Base-by-base conservation (phyloP, 176 grass and related monocot genomes). In the Thalia dealbata region DNA sequence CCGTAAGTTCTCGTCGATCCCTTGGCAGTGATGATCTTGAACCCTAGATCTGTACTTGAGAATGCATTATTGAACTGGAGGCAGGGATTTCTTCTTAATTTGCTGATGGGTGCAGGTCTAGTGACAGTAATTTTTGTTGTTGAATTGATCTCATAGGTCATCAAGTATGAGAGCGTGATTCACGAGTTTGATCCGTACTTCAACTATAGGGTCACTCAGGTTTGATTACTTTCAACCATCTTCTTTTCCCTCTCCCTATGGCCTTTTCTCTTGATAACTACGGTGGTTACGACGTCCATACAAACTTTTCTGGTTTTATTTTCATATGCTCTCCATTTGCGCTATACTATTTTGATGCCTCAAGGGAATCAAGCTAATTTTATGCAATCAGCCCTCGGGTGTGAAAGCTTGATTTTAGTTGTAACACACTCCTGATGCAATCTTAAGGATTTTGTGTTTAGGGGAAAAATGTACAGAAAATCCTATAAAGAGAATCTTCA, bases 121-220 rank as follows among this genome's bases (percentile, higher is more conserved):
- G 2, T 26, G 42, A 9, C n/a, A 38, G 10, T 2, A 30, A 64
- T 70, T 78, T 35, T 38, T 48, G 58, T 59, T 78, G 61, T 75
- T 71, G 58, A 11, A 32, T 67, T 68, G 63, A 60, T 19, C 38
- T 74, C 52, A 68, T 81, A 99, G 95, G 95, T 99, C 3, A 99
- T 99, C 58, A 99, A 95, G 83, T 99, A 99, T 45, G 95, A 99
- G 81, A 99, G 95, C 72, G 95, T 99, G 90, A 99, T 99, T 81
- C 95, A 99, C 76, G 95, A 99, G 77, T 99, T 99, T 81, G 95
- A 99, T 78, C 95, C 95, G 43, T 99, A 99, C 81, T 99, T 99
- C 83, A 99, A 99, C 73, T 99, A 79, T 83, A 86, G 95, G 77
- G 95, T 99, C 78, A 95, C 95, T 51, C 95, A 99, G 95, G 95